Evolutionary conservation across 208 protist species (phyloP).

Genomic region (Leishmania amazonensis): DNA sequence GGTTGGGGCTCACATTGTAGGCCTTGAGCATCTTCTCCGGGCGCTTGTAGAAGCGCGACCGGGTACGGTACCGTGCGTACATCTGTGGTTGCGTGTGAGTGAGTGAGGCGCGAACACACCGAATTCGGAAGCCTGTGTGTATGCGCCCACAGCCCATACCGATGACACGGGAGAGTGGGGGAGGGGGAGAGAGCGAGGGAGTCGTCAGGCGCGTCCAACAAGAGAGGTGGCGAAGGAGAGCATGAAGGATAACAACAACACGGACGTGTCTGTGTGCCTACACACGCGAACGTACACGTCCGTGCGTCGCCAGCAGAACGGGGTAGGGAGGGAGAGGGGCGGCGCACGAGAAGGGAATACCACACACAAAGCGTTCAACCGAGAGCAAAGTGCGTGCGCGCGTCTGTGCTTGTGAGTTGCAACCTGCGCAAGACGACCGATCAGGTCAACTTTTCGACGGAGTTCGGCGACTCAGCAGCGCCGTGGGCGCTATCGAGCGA

Average conservation of each 20-base stretch:
- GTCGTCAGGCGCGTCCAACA: not conserved
- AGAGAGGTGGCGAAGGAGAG: not conserved
- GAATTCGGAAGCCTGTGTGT: not conserved
- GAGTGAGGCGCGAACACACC: not conserved
- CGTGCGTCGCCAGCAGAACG: no score
- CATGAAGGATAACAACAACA: not conserved
- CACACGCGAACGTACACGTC: no score
- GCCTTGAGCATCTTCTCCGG: slow-evolving; percentile 51
- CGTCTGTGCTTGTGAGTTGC: not conserved
- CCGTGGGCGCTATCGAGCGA: not conserved
- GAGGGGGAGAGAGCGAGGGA: not conserved
- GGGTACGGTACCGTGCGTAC: slow-evolving; percentile 86
- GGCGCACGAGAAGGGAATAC: not conserved
- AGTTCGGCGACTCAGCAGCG: not conserved
- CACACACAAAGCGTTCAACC: not conserved
- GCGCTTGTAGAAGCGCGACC: slow-evolving; percentile 83
- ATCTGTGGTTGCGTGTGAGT: slow-evolving; percentile 26
- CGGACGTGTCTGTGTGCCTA: not conserved
- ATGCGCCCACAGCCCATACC: not conserved
- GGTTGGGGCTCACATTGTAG: slow-evolving; percentile 73
- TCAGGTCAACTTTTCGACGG: not conserved
- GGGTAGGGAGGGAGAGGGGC: not conserved
- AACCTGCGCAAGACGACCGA: not conserved
- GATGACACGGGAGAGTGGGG: not conserved
- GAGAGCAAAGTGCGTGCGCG: not conserved